Evolutionary conservation across 306 rosid species (phyloP).

Genomic region (Castanea mollissima): DNA sequence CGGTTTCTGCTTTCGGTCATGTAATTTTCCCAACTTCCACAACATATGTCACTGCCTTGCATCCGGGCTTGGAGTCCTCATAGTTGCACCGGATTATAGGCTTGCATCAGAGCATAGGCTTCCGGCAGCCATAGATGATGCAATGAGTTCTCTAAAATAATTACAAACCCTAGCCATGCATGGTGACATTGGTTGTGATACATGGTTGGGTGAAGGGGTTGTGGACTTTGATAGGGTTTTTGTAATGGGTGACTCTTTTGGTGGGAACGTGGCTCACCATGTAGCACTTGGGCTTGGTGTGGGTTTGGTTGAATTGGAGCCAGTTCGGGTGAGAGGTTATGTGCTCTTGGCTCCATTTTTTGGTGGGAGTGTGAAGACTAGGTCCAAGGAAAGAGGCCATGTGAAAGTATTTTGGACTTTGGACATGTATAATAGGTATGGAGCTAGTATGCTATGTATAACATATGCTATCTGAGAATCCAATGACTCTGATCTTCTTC

Average conservation of each 20-base stretch:
- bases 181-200: slow-evolving; percentile 29
- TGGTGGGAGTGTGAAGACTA: slow-evolving; percentile 70
- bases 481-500: too few species aligned
- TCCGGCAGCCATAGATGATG: slow-evolving; percentile 69
- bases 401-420: slow-evolving; percentile 42
- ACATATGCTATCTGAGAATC: too few species aligned
- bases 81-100: slow-evolving; percentile 64
- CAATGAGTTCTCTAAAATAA: slow-evolving; percentile 62
- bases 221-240: slow-evolving; percentile 63
- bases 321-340: slow-evolving; percentile 59
- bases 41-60: slow-evolving; percentile 68
- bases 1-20: slow-evolving; percentile 73
- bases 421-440: slow-evolving; percentile 69
- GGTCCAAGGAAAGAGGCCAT: slow-evolving; percentile 69
- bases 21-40: slow-evolving; percentile 65
- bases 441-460: too few species aligned
- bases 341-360: slow-evolving; percentile 81
- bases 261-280: slow-evolving; percentile 86
- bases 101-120: slow-evolving; percentile 73
- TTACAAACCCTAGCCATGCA: slow-evolving; percentile 38
- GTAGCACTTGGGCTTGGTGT: slow-evolving; percentile 56
- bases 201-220: slow-evolving; percentile 36
- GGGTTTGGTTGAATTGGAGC: slow-evolving; percentile 24
- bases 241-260: slow-evolving; percentile 76
- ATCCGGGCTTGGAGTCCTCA: slow-evolving; percentile 34